Evolutionary conservation across 2,329 filamentous ascomycete species (phyloP).

Genomic region (Penicillium sp.): DNA sequence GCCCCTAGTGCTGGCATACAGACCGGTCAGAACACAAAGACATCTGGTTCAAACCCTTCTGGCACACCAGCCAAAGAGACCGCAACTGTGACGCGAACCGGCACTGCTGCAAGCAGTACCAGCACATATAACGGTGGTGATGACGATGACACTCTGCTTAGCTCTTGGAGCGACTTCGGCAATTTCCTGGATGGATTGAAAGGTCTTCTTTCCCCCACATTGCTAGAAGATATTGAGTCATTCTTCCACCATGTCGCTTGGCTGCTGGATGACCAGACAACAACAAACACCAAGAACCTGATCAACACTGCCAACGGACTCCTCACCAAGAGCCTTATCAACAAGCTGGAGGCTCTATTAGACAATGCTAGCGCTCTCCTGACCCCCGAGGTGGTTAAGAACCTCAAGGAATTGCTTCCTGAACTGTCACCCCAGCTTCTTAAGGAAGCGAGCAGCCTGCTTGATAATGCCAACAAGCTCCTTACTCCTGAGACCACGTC

Average conservation of each 20-base stretch:
- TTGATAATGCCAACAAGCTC: conserved; percentile 15
- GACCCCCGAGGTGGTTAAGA: neutral
- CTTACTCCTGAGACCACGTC: conserved; percentile 7
- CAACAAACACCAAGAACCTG: conserved; percentile 27
- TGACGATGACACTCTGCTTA: conserved; percentile 8
- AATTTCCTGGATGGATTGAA: conserved; percentile 32
- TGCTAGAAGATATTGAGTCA: conserved; percentile 33
- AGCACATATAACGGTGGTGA: conserved; percentile 3
- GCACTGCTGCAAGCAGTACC: conserved; percentile 1
- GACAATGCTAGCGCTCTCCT: neutral
- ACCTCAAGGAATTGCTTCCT: conserved; percentile 1
- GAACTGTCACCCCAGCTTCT: conserved; percentile 1
- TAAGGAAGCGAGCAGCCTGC: conserved; percentile 2
- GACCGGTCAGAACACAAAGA: neutral
- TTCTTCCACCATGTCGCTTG: conserved; percentile 37
- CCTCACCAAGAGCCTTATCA: conserved; percentile 29
- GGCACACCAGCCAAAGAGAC: conserved; percentile 1
- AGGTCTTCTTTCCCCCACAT: conserved; percentile 30
- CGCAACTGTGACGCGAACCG: conserved; percentile 5
- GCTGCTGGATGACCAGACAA: conserved; percentile 31
- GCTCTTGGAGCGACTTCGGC: conserved; percentile 9
- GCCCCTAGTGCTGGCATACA: neutral
- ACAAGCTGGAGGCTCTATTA: conserved; percentile 21
- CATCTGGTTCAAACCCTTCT: neutral
- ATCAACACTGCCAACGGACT: conserved; percentile 22